A percentile compares a stretch with the other conserved stretches of the same genome.
phyloP scores from a whole-genome alignment of 2,329 filamentous ascomycete species.

The Fusarium bulbicola region DNA sequence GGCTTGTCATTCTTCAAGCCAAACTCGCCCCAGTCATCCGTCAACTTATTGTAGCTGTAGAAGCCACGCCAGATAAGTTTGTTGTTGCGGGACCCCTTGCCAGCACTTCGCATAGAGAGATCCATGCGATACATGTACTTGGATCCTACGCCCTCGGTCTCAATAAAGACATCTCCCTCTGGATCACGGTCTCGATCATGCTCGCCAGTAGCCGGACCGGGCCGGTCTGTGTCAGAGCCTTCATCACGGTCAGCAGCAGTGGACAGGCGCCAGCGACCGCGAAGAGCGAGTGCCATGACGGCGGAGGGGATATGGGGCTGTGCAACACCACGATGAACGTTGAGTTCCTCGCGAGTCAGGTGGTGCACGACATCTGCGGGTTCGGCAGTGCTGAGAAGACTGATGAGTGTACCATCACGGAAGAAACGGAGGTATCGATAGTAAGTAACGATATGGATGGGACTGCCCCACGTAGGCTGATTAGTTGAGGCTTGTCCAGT shows the following conservation, averaged over 20 bases:
- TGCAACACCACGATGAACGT: conserved; percentile 50
- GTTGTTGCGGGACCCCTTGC: conserved; percentile 77
- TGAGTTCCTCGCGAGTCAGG: conserved; percentile 76
- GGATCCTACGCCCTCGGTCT: conserved; percentile 81
- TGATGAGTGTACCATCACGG: conserved; percentile 85
- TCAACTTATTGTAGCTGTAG: conserved; percentile 89
- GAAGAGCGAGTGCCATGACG: conserved; percentile 75
- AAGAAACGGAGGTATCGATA: conserved; percentile 97
- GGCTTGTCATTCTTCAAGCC: conserved; percentile 69
- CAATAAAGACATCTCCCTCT: conserved; percentile 79
- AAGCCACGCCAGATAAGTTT: conserved; percentile 90
- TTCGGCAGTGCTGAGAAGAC: conserved; percentile 81
- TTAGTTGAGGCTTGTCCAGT: conserved; percentile 77
- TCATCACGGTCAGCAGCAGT: conserved; percentile 47
- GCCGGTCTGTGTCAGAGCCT: conserved; percentile 22
- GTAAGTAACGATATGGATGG: conserved; percentile 96
- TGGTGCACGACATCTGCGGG: conserved; percentile 89
- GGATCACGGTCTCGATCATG: conserved; percentile 40
- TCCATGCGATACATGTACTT: conserved; percentile 91
- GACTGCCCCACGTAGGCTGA: conserved; percentile 78
- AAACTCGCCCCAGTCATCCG: conserved; percentile 92
- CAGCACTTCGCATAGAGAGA: conserved; percentile 72
- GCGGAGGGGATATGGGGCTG: conserved; percentile 50
- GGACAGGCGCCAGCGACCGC: conserved; percentile 63
- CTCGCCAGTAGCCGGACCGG: neutral